These are phyloP conservation scores for Nakazawaea peltata DNA, from an alignment of 805 yeast species.

Conservation along the genomic window DNA sequence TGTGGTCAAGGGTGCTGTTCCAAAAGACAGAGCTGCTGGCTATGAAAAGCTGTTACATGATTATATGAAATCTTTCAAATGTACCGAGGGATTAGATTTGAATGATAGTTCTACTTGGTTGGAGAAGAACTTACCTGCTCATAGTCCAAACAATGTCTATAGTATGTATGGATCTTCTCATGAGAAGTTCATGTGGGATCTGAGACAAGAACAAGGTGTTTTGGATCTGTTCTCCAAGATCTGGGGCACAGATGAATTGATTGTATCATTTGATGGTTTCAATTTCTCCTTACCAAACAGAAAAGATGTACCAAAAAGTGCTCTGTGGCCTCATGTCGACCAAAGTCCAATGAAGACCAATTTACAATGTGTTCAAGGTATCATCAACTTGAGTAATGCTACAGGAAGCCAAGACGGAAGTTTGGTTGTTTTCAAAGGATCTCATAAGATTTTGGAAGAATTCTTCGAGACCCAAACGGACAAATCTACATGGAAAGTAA, in stretches of 20 bases:
- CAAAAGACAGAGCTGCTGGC: conserved; percentile 16
- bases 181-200: conserved; percentile 26
- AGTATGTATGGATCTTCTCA: conserved; percentile 18
- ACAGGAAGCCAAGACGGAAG: conserved; percentile 24
- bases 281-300: conserved; percentile 22
- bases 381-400: conserved; percentile 19
- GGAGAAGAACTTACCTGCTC: conserved; percentile 20
- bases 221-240: conserved; percentile 18
- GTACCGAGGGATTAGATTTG: conserved; percentile 16
- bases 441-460: conserved; percentile 16
- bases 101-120: conserved; percentile 21
- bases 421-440: conserved; percentile 20
- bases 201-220: conserved; percentile 21
- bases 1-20: conserved; percentile 22
- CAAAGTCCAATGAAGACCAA: conserved; percentile 24
- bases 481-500: conserved; percentile 15
- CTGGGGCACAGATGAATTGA: conserved; percentile 25
- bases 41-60: conserved; percentile 17
- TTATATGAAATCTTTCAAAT: conserved; percentile 16
- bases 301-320: conserved; percentile 11
- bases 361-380: conserved; percentile 25
- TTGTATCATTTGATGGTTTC: conserved; percentile 25
- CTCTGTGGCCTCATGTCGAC: conserved; percentile 26
- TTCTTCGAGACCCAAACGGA: conserved; percentile 18
- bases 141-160: conserved; percentile 13